Conservation (phyloP, 805 yeast species). For the Debaryomyces tyrocola region DNA sequence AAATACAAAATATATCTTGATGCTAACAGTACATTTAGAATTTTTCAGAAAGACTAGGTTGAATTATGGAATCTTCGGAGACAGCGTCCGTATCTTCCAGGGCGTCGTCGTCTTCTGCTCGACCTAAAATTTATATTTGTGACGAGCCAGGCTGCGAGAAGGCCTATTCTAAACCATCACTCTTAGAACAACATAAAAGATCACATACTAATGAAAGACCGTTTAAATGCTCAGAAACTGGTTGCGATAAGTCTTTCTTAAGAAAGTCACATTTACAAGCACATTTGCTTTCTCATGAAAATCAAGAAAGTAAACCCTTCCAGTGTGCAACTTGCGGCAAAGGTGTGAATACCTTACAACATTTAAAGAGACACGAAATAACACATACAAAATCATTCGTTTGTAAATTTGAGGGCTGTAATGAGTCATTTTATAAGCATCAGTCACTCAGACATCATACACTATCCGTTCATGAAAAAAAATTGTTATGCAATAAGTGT, state of each 20-base stretch:
- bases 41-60: neutral
- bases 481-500: constrained; percentile 63
- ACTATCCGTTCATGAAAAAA: constrained; percentile 55
- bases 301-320: constrained; percentile 59
- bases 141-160: constrained; percentile 67
- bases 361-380: constrained; percentile 75
- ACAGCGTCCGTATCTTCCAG: constrained; percentile 12
- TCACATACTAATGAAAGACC: constrained; percentile 83
- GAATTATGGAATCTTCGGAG: constrained; percentile 12
- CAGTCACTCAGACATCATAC: constrained; percentile 76
- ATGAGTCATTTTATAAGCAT: constrained; percentile 68
- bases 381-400: constrained; percentile 69
- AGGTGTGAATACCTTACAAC: constrained; percentile 80
- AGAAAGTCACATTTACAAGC: constrained; percentile 81
- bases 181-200: constrained; percentile 77
- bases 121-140: constrained; percentile 67
- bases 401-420: constrained; percentile 65
- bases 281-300: constrained; percentile 64
- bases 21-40: too few species aligned
- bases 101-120: constrained; percentile 26
- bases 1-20: too few species aligned
- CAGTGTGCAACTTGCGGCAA: constrained; percentile 75
- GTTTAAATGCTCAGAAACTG: constrained; percentile 53
- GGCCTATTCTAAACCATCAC: constrained; percentile 76
- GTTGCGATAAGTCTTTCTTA: constrained; percentile 65